Evolutionary conservation across 2,329 filamentous ascomycete genomes (phyloP).

Genomic region (Verticillium zaregamsianum): DNA sequence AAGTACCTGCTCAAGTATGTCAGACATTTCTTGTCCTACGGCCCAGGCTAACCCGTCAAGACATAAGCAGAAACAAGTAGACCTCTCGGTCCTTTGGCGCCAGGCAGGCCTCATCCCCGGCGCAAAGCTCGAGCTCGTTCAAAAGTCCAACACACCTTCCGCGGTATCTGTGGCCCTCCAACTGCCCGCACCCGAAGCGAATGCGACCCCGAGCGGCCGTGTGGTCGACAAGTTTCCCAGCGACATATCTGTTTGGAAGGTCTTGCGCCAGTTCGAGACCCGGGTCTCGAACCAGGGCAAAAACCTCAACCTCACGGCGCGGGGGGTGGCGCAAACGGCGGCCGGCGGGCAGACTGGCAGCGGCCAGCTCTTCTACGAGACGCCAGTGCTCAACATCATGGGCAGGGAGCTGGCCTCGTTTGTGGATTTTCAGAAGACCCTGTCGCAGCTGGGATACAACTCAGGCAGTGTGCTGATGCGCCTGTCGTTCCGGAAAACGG

Average conservation of each 20-base stretch:
- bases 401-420: constrained; percentile 74
- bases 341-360: constrained; percentile 51
- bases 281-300: constrained; percentile 56
- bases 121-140: constrained; percentile 88
- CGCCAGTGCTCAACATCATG: constrained; percentile 79
- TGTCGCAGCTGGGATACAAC: constrained; percentile 83
- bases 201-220: constrained; percentile 58
- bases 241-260: constrained; percentile 82
- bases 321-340: constrained; percentile 64
- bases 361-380: constrained; percentile 83
- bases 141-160: constrained; percentile 78
- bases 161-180: constrained; percentile 87
- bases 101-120: constrained; percentile 78
- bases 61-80: constrained; percentile 78
- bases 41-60: constrained; percentile 33
- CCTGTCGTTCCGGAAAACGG: constrained; percentile 71
- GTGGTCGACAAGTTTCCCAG: constrained; percentile 83
- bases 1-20: constrained; percentile 77
- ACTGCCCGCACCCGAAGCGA: constrained; percentile 67
- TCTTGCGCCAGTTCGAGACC: constrained; percentile 86
- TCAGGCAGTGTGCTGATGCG: constrained; percentile 76
- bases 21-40: not conserved
- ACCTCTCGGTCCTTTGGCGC: constrained; percentile 80
- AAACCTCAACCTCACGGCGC: constrained; percentile 76
- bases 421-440: constrained; percentile 79